Conservation (phyloP, 1,284 basidiomycete species). For the Megacollybia platyphylla region DNA sequence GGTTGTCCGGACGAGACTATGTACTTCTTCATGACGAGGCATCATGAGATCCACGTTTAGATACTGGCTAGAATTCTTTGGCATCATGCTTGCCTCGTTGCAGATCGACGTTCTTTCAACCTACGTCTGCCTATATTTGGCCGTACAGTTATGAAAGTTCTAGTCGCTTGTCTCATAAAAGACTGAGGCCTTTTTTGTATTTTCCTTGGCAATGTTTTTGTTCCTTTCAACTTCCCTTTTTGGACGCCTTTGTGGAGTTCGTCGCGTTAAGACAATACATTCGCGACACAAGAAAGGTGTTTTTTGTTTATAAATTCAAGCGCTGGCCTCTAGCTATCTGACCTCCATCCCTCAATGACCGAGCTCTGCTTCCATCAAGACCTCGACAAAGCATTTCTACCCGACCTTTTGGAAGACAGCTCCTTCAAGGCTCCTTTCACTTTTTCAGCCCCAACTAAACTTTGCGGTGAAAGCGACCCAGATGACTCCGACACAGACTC, state of each 20-base stretch:
- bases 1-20: slow-evolving; percentile 78
- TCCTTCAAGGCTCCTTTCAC: slow-evolving; percentile 5
- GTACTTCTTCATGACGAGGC: slow-evolving; percentile 79
- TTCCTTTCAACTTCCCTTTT: neutral
- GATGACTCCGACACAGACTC: slow-evolving; percentile 4
- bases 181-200: neutral
- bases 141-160: too few relatives aligned
- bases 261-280: neutral
- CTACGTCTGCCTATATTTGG: too few relatives aligned
- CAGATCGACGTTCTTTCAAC: too few relatives aligned
- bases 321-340: too few relatives aligned
- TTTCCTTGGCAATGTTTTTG: neutral
- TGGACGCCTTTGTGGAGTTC: neutral
- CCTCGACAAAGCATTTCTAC: neutral
- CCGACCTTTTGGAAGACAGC: neutral
- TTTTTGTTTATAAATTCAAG: too few relatives aligned
- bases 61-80: neutral
- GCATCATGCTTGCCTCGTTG: too few relatives aligned
- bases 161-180: neutral
- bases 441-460: neutral
- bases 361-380: too few relatives aligned
- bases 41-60: slow-evolving; percentile 15
- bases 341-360: too few relatives aligned
- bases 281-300: neutral
- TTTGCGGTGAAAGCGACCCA: neutral